Evolutionary conservation across 1,284 basidiomycete species (phyloP).

Genomic region (Leccinum laetum): DNA sequence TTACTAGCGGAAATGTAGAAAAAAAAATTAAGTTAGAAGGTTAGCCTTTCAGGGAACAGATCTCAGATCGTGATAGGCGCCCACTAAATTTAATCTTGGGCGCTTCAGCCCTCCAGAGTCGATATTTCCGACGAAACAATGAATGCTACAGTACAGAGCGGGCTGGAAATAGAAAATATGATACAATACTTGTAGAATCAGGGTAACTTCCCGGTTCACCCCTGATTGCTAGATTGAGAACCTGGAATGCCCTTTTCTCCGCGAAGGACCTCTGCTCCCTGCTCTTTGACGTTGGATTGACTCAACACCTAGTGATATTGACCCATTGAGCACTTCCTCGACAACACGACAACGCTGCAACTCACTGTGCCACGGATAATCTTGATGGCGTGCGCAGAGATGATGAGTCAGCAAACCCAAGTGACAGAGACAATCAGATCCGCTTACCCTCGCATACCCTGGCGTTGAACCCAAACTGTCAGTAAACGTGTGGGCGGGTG

Average conservation of each 20-base stretch:
- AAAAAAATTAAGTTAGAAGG: slow-evolving; percentile 14
- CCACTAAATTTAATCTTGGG: background rate
- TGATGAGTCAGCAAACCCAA: slow-evolving; percentile 7
- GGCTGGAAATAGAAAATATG: background rate
- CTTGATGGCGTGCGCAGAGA: slow-evolving; percentile 22
- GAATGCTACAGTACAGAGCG: slow-evolving; percentile 6
- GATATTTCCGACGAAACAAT: background rate
- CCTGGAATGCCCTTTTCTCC: slow-evolving; percentile 38
- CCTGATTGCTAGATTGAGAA: slow-evolving; percentile 23
- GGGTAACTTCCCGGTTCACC: background rate
- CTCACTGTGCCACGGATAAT: slow-evolving; percentile 47
- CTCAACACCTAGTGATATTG: slow-evolving; percentile 24
- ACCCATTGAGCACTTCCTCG: slow-evolving; percentile 1
- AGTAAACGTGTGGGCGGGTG: background rate
- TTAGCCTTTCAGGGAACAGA: slow-evolving; percentile 22
- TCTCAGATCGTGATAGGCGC: slow-evolving; percentile 15
- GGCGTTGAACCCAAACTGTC: slow-evolving; percentile 3
- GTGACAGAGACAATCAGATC: background rate
- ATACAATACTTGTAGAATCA: background rate
- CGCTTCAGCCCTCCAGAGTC: background rate
- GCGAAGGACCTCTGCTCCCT: slow-evolving; percentile 46
- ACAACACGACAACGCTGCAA: slow-evolving; percentile 5
- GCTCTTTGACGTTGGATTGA: slow-evolving; percentile 40
- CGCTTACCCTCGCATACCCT: slow-evolving; percentile 35
- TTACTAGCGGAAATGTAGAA: background rate